Evolutionary conservation across 352 stramenopile genomes (phyloP).

Genomic region (Phytophthora tentaculata): DNA sequence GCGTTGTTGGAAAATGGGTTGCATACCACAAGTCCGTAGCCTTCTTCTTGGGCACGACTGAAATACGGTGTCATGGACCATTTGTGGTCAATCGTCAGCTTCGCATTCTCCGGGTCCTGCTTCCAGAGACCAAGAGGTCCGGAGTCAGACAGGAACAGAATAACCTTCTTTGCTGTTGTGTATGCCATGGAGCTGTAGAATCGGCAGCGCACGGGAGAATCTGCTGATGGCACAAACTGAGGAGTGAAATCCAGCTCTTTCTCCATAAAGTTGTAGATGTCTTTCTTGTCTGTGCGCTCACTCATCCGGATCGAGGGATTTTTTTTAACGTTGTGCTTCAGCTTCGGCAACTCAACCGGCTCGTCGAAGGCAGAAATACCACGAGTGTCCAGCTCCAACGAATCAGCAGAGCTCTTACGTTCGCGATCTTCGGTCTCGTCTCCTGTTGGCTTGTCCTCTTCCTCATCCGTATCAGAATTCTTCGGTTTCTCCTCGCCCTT

Average conservation of each 20-base stretch:
- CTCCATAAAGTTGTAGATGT: conserved; percentile 90
- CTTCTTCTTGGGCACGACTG: conserved; percentile 84
- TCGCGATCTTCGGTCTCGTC: conserved; percentile 41
- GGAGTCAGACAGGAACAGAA: conserved; percentile 88
- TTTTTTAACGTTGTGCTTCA: conserved; percentile 41
- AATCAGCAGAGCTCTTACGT: conserved; percentile 81
- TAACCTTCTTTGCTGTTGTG: conserved; percentile 83
- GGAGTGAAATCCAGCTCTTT: conserved; percentile 84
- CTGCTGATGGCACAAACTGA: conserved; percentile 85
- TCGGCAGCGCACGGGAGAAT: conserved; percentile 86
- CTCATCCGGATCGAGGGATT: conserved; percentile 52
- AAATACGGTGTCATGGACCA: conserved; percentile 91
- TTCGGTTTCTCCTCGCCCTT: conserved; percentile 41
- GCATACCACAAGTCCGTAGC: conserved; percentile 86
- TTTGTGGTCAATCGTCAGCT: conserved; percentile 77
- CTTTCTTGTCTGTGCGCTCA: conserved; percentile 69
- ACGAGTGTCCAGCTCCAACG: conserved; percentile 78
- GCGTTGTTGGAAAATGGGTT: conserved; percentile 90
- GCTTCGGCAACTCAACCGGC: conserved; percentile 38
- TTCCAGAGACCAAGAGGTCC: conserved; percentile 86
- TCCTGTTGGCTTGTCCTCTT: conserved; percentile 31
- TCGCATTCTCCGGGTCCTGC: conserved; percentile 69
- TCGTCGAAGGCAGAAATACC: conserved; percentile 83
- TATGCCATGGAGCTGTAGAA: conserved; percentile 92
- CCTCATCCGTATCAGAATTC: conserved; percentile 26